These are phyloP conservation scores for Paraphoma sp. DNA, from an alignment of 2,329 filamentous ascomycete species.

Conservation along the genomic window DNA sequence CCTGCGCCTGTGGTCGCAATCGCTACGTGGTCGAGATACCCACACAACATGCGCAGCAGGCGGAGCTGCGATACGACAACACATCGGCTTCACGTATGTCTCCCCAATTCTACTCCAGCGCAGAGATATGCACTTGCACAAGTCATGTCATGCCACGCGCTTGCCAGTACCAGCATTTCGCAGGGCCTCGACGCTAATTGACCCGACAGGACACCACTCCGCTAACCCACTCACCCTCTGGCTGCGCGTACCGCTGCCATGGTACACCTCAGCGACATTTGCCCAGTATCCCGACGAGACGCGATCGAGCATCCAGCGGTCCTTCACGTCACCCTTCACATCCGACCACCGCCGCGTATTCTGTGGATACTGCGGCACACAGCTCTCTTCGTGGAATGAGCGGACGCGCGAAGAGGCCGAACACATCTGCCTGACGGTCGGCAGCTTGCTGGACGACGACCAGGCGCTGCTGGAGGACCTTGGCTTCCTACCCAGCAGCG, in stretches of 20 bases:
- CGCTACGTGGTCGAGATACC: constrained; percentile 79
- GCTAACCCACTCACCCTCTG: constrained; percentile 79
- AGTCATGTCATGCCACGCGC: constrained; percentile 14
- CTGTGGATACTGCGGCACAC: constrained; percentile 91
- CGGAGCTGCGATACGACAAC: constrained; percentile 69
- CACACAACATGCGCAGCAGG: constrained; percentile 67
- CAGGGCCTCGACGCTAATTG: constrained; percentile 5
- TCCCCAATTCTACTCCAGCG: not conserved
- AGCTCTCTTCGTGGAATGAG: constrained; percentile 84
- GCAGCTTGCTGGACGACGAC: constrained; percentile 75
- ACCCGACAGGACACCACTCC: constrained; percentile 63
- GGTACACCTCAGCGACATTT: constrained; percentile 78
- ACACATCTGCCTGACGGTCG: constrained; percentile 82
- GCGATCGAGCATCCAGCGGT: constrained; percentile 53
- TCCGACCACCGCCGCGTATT: constrained; percentile 75
- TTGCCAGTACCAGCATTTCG: not conserved
- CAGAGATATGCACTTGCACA: not conserved
- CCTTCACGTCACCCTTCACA: constrained; percentile 48
- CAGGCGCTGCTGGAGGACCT: constrained; percentile 75
- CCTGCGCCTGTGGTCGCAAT: constrained; percentile 86
- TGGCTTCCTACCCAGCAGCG: constrained; percentile 66
- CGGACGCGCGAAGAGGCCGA: constrained; percentile 72
- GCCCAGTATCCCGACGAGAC: constrained; percentile 80
- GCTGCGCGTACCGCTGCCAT: constrained; percentile 80
- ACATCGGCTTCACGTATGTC: constrained; percentile 74